Evolutionary conservation across 1,284 basidiomycete species (phyloP).

Genomic region (Earliella scabrosa): DNA sequence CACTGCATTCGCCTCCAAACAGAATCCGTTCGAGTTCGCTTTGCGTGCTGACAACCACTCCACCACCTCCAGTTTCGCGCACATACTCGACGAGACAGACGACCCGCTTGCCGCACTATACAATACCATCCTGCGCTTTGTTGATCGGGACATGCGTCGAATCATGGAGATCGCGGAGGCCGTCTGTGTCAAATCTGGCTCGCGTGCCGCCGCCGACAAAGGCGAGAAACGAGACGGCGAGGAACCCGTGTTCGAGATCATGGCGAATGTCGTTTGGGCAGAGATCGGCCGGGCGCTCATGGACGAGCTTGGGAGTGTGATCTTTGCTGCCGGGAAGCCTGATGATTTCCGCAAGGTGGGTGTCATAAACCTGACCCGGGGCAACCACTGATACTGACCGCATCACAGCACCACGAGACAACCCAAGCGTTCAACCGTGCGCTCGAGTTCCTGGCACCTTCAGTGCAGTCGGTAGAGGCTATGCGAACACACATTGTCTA

Average conservation of each 20-base stretch:
- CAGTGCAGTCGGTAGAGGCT: slow-evolving; percentile 64
- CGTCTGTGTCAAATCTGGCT: slow-evolving; percentile 53
- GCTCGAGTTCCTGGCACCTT: slow-evolving; percentile 84
- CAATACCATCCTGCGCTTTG: slow-evolving; percentile 83
- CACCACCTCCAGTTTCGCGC: slow-evolving; percentile 33
- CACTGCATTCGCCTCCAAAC: slow-evolving; percentile 62
- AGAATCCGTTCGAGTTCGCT: slow-evolving; percentile 45
- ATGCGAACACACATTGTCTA: slow-evolving; percentile 80
- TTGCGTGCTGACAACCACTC: slow-evolving; percentile 23
- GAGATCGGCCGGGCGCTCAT: slow-evolving; percentile 81
- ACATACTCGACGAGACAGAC: slow-evolving; percentile 64
- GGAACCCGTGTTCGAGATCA: slow-evolving; percentile 71
- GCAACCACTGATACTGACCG: neutral
- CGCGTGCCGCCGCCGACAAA: slow-evolving; percentile 19
- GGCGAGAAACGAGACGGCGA: slow-evolving; percentile 12
- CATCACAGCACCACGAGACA: slow-evolving; percentile 75
- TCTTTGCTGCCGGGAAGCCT: slow-evolving; percentile 92
- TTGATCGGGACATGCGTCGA: slow-evolving; percentile 69
- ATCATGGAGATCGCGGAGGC: slow-evolving; percentile 82
- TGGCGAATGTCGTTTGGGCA: slow-evolving; percentile 89
- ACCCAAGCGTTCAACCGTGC: slow-evolving; percentile 87
- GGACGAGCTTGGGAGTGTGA: slow-evolving; percentile 78
- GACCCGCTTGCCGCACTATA: slow-evolving; percentile 76
- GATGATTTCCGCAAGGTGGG: slow-evolving; percentile 86
- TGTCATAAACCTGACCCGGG: neutral